Evolutionary conservation across 768 basidiomycete species (phyloP), one percentile per base, ranked within the genome.

Genomic region (Tremella mesenterica): DNA sequence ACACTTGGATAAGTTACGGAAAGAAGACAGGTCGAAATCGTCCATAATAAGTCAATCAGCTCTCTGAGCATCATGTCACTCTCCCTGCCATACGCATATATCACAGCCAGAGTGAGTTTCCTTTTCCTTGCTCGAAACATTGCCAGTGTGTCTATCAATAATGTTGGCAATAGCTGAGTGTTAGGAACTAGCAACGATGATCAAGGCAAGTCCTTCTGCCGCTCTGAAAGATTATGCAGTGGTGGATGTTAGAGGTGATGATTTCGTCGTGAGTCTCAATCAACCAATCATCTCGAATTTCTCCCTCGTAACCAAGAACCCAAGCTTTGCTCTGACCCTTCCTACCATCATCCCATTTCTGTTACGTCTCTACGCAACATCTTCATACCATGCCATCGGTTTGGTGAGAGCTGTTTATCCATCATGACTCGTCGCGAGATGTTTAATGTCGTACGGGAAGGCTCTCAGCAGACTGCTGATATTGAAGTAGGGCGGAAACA

Each of bases 161-260:
- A 13, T 28, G 44, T 23, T 52, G 25, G 30, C 38, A n/a, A 6
- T n/a, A n/a, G 31, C 52, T 58, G 49, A 61, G 20, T 16, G 16
- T 2, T 29, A 69, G 67, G 63, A 73, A 49, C 56, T 73, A 20
- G 71, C 71, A 4, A 53, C 63, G 25, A 51, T 66, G 33, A 63
- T 73, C 57, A 71, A 70, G 49, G 58, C 61, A 34, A 26, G 18
- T 13, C 60, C 62, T 5, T 39, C 61, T 9, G 27, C 33, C 4
- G 54, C 46, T 4, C 48, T 62, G 25, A 57, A 57, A 27, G 57
- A 64, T 9, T 50, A 55, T 38, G 67, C 57, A 18, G 64, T 73
- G 8, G 63, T 73, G 4, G 71, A 73, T 52, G 71, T 73, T 5
- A 21, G 71, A 38, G 70, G 64, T 43, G 62, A 61, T 50, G 71